These are phyloP conservation scores for Purpureocillium takamizusanense DNA, from an alignment of 2,329 filamentous ascomycete genomes.

Conservation along the genomic window DNA sequence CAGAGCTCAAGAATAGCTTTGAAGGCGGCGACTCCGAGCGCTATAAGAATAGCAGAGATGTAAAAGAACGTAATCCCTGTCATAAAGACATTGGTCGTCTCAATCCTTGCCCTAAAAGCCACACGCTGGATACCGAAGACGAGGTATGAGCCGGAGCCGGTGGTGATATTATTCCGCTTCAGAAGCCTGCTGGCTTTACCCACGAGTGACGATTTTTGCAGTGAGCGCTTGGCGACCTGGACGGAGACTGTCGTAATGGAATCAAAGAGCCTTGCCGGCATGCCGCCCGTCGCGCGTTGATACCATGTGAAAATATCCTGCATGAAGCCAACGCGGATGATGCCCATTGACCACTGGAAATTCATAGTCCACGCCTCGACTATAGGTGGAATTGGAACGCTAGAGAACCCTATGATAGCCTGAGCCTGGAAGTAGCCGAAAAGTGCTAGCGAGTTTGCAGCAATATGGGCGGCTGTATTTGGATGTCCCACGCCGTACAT, in stretches of 20 bases:
- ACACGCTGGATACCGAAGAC: conserved; percentile 82
- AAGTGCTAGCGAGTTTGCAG: conserved; percentile 80
- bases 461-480: conserved; percentile 88
- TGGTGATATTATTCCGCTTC: conserved; percentile 44
- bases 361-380: conserved; percentile 91
- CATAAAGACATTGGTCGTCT: conserved; percentile 85
- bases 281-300: conserved; percentile 82
- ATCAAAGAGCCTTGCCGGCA: conserved; percentile 69
- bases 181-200: conserved; percentile 17
- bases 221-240: conserved; percentile 60
- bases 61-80: conserved; percentile 84
- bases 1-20: conserved; percentile 72
- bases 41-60: conserved; percentile 67
- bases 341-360: conserved; percentile 96
- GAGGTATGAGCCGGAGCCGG: conserved; percentile 42
- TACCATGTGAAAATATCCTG: conserved; percentile 90
- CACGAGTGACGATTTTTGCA: no score
- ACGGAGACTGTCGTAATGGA: conserved; percentile 66
- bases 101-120: conserved; percentile 74
- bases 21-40: conserved; percentile 64
- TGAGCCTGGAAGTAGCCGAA: conserved; percentile 92
- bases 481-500: conserved; percentile 69
- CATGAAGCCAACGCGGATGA: conserved; percentile 75
- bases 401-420: conserved; percentile 78
- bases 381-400: conserved; percentile 72